Percentiles rank a stretch among this genome's conserved stretches.
Evolutionary conservation across 176 grass and related monocot species (phyloP).

Genomic region (Eremochloa ophiuroides): DNA sequence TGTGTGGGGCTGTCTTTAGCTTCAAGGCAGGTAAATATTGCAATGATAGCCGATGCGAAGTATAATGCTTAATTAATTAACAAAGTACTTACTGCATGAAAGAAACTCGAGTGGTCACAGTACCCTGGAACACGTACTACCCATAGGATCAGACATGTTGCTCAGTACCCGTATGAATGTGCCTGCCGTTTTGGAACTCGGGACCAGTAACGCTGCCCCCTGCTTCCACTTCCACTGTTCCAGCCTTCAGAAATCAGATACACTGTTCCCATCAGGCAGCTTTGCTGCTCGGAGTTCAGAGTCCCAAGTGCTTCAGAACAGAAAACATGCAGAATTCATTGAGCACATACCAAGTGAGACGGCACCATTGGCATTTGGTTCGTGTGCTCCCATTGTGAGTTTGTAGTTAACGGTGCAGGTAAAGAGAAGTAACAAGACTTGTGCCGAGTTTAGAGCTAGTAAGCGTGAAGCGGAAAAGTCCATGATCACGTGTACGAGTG

Average conservation of each 20-base stretch:
- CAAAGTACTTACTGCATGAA: no score
- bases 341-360: background rate
- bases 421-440: background rate
- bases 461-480: background rate
- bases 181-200: background rate
- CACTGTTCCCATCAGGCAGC: background rate
- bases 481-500: background rate
- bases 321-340: no score
- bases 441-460: background rate
- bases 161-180: no score
- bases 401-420: background rate
- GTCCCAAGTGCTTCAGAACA: background rate
- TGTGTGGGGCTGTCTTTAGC: background rate
- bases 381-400: background rate
- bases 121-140: background rate
- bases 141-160: no score
- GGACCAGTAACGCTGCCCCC: background rate
- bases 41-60: background rate
- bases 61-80: background rate
- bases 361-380: background rate
- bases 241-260: background rate
- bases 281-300: background rate
- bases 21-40: background rate
- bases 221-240: background rate
- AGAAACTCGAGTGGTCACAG: background rate